Evolutionary conservation across 805 yeast species (phyloP).

Genomic region (Spathaspora sp.): DNA sequence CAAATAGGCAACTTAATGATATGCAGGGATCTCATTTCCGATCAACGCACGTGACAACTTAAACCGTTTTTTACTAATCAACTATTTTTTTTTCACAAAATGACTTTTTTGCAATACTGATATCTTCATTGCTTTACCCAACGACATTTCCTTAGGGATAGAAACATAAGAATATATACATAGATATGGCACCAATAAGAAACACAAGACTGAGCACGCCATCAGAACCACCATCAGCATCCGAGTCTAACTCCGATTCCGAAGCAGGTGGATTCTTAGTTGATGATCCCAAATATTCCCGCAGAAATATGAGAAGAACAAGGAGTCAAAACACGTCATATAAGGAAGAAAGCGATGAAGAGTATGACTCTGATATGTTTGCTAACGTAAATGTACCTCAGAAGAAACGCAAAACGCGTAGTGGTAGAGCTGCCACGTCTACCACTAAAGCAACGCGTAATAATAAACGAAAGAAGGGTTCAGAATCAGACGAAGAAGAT

Average conservation of each 20-base stretch:
- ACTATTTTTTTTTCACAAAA: neutral
- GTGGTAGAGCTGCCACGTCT: conserved; percentile 9
- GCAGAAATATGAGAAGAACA: conserved; percentile 13
- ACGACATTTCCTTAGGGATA: neutral
- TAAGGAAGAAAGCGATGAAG: conserved; percentile 21
- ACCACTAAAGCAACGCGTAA: conserved; percentile 3
- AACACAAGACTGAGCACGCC: neutral
- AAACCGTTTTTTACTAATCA: neutral
- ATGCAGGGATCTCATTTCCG: neutral
- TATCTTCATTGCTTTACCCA: neutral
- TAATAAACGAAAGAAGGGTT: conserved; percentile 3
- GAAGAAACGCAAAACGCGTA: conserved; percentile 11
- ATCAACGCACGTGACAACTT: neutral
- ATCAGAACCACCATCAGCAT: conserved; percentile 1
- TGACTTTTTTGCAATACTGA: neutral
- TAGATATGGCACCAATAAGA: conserved; percentile 1
- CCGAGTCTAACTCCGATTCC: conserved; percentile 4
- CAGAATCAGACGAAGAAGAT: conserved; percentile 11
- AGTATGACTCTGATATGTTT: conserved; percentile 10
- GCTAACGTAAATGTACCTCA: conserved; percentile 5
- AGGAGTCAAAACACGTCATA: conserved; percentile 17
- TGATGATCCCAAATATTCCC: conserved; percentile 29
- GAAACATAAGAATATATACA: neutral
- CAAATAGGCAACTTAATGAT: neutral
- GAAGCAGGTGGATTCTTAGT: conserved; percentile 40